Conservation (phyloP, 1,284 basidiomycete species). For the Naganishia liquefaciens region DNA sequence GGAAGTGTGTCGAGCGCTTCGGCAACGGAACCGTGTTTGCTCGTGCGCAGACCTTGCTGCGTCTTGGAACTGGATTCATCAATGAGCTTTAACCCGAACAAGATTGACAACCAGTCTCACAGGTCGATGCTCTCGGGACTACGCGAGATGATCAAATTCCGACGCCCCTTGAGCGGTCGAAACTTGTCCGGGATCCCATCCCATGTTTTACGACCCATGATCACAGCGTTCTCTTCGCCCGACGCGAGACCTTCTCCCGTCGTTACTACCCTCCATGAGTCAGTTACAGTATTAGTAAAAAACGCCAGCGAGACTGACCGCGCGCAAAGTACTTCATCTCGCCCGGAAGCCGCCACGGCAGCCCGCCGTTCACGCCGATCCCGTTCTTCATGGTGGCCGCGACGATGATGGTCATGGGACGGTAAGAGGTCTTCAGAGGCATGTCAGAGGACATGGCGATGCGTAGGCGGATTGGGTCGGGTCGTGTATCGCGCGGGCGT, state of each 20-base stretch:
- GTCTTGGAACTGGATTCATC: neutral
- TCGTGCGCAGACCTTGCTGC: conserved; percentile 34
- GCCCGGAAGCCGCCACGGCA: conserved; percentile 86
- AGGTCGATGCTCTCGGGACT: conserved; percentile 63
- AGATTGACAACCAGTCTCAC: conserved; percentile 57
- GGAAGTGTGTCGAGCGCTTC: conserved; percentile 41
- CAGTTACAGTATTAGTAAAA: neutral
- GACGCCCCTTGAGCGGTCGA: conserved; percentile 73
- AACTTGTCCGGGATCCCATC: conserved; percentile 91
- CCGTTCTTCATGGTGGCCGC: conserved; percentile 85
- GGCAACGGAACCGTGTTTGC: conserved; percentile 43
- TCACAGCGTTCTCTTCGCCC: conserved; percentile 68
- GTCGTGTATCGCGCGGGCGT: too few relatives aligned
- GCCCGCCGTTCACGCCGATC: conserved; percentile 71
- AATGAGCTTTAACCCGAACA: too few relatives aligned
- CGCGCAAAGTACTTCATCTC: conserved; percentile 94
- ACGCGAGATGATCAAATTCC: conserved; percentile 80
- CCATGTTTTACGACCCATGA: conserved; percentile 99
- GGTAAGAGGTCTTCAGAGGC: neutral
- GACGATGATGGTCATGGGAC: conserved; percentile 78
- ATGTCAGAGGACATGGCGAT: too few relatives aligned
- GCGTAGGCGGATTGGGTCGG: too few relatives aligned
- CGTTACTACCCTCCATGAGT: conserved; percentile 41
- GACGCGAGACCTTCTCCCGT: conserved; percentile 38
- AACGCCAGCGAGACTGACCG: conserved; percentile 46